A percentile compares a stretch with the other conserved stretches of the same genome.
Evolutionary conservation across 129 eudicot species (phyloP).

Genomic region (Silybum marianum): DNA sequence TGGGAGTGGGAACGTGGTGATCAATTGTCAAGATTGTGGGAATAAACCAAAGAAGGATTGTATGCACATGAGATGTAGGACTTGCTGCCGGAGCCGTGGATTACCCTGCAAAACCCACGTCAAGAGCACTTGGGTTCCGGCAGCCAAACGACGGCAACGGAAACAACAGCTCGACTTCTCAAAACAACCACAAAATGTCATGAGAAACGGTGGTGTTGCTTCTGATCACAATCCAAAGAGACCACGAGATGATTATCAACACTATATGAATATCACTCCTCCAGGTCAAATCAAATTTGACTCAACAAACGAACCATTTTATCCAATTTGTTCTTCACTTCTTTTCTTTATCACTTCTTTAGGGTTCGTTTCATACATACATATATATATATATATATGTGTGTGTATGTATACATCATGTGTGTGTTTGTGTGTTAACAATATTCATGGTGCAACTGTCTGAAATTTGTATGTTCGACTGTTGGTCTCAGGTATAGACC

Average conservation of each 20-base stretch:
- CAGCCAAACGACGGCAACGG: slow-evolving; percentile 66
- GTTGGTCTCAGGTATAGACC: too few species aligned
- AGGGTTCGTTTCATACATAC: too few species aligned
- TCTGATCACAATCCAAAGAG: slow-evolving; percentile 26
- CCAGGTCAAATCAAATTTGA: slow-evolving; percentile 14
- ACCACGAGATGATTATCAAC: slow-evolving; percentile 31
- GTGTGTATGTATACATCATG: too few species aligned
- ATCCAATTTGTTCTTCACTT: background rate
- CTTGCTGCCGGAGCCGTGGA: slow-evolving; percentile 75
- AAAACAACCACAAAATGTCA: slow-evolving; percentile 21
- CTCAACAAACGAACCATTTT: background rate
- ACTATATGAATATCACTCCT: slow-evolving; percentile 6
- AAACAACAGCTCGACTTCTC: slow-evolving; percentile 41
- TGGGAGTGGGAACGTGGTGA: slow-evolving; percentile 20
- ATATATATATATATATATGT: too few species aligned
- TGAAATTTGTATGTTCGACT: too few species aligned
- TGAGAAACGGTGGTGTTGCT: slow-evolving; percentile 16
- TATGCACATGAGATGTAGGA: slow-evolving; percentile 61
- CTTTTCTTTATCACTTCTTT: background rate
- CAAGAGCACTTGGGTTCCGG: slow-evolving; percentile 83
- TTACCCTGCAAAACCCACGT: slow-evolving; percentile 65
- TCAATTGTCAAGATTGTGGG: slow-evolving; percentile 78
- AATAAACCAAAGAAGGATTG: slow-evolving; percentile 78
- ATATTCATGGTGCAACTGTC: background rate
- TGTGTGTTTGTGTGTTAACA: background rate